Evolutionary conservation across 148 eudicot species (phyloP), one percentile per base, ranked within the genome.

Genomic region (Cornus suecica): DNA sequence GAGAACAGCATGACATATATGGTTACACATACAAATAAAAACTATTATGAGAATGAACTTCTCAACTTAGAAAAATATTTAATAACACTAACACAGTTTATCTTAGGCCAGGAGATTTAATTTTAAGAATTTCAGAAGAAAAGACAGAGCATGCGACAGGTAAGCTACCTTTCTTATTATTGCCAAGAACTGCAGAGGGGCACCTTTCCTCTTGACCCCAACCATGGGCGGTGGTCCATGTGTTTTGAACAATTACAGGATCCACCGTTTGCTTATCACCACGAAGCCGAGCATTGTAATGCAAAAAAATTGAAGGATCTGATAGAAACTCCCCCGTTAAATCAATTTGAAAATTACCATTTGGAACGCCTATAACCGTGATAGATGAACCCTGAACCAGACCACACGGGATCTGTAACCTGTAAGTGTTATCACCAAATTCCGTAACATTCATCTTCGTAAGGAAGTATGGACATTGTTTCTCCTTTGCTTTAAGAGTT

Each of bases 181-280:
- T 69, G 30, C 72, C 58, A 69, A 26, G 30, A 69, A 45, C 58
- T 24, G 30, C 72, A 69, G 72, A 69, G 25, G 72, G 72, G 72
- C 72, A 69, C 45, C 72, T 54, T 29, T 69, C 72, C 72, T 69
- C 72, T 42, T 24, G 20, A 45, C 72, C 72, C 72, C 72, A 69
- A 25, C 31, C 58, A 45, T 42, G 56, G 24, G 72, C 58, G 25
- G 28, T 31, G n/a, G 72, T 69, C 72, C 72, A 69, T 23, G 72
- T 69, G 30, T 69, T 69, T 69, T 69, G 72, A 10, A 69, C 72
- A 69, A 69, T 45, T 69, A 69, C 60, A 22, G 58, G 58, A 42
- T 69, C 72, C 72, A 25, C 15, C 13, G 72, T 69, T 42, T 24
- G 4, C 56, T 69, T 69, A 42, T 69, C 72, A 42, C 72, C 72